These are phyloP conservation scores for Zasmidium citrigriseum DNA, from an alignment of 2,329 filamentous ascomycete genomes.

Conservation along the genomic window DNA sequence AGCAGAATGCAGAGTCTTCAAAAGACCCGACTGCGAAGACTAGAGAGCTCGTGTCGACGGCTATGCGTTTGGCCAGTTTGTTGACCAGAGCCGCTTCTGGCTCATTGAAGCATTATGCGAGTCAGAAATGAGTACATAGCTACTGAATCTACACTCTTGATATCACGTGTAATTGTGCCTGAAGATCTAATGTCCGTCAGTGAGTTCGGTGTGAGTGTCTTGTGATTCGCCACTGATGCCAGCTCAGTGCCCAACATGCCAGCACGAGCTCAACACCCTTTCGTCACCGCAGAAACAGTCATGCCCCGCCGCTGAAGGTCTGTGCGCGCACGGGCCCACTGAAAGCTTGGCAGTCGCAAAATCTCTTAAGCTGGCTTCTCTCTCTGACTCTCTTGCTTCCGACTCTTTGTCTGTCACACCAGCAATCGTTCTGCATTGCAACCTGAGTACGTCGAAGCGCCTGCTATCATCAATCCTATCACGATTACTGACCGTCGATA, in stretches of 20 bases:
- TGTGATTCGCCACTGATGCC: not conserved
- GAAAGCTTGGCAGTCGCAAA: not conserved
- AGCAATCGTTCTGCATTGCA: conserved; percentile 23
- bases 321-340: not conserved
- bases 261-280: not conserved
- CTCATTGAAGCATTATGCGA: conserved; percentile 1
- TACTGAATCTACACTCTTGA: not conserved
- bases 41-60: conserved; percentile 8
- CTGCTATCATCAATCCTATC: not conserved
- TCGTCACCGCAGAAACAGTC: not conserved
- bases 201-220: not conserved
- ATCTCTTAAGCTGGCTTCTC: not conserved
- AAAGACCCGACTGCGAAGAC: not conserved
- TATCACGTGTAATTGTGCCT: not conserved
- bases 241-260: not conserved
- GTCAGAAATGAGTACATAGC: not conserved
- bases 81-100: conserved; percentile 15
- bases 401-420: conserved; percentile 25
- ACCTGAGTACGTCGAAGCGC: conserved; percentile 21
- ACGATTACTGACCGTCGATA: not conserved
- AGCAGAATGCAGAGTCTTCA: conserved; percentile 2
- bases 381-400: conserved; percentile 13
- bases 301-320: not conserved
- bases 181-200: not conserved
- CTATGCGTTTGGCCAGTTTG: conserved; percentile 13